Conservation (phyloP, 768 basidiomycete genomes). For the Rhizopogon rudus region DNA sequence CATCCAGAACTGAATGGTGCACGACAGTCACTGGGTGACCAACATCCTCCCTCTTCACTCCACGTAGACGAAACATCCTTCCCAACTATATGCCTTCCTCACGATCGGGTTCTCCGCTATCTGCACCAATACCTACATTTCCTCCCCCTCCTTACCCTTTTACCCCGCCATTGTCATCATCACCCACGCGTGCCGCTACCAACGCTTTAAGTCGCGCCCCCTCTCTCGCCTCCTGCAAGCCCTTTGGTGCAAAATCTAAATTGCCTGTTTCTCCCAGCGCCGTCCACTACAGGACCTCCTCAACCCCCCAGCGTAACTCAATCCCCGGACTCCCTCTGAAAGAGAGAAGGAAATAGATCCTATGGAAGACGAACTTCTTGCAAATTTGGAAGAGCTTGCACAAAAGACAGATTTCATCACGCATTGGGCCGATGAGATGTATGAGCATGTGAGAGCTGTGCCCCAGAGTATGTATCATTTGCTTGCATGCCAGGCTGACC, state of each 20-base stretch:
- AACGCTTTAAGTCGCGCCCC: conserved; percentile 77
- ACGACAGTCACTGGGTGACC: conserved; percentile 56
- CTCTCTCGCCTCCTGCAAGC: conserved; percentile 75
- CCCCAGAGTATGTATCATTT: conserved; percentile 63
- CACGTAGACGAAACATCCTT: conserved; percentile 38
- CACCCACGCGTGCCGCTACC: conserved; percentile 61
- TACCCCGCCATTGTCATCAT: conserved; percentile 40
- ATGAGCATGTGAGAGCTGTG: conserved; percentile 79
- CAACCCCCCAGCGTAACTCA: conserved; percentile 55
- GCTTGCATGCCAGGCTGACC: not conserved
- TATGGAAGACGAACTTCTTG: conserved; percentile 81
- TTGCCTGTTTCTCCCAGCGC: conserved; percentile 32
- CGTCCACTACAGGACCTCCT: conserved; percentile 37
- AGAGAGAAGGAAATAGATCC: conserved; percentile 44
- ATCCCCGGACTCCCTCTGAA: conserved; percentile 26
- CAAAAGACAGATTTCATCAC: conserved; percentile 95
- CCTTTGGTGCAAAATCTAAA: conserved; percentile 56
- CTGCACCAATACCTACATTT: conserved; percentile 33
- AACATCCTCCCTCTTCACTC: conserved; percentile 44
- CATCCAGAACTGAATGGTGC: conserved; percentile 57
- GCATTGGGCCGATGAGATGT: conserved; percentile 94
- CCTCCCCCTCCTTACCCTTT: conserved; percentile 55
- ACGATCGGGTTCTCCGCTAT: conserved; percentile 18
- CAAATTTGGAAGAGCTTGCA: conserved; percentile 78
- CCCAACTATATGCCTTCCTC: conserved; percentile 28